Evolutionary conservation across 2,329 filamentous ascomycete genomes (phyloP).

Genomic region (Fusarium sp.): DNA sequence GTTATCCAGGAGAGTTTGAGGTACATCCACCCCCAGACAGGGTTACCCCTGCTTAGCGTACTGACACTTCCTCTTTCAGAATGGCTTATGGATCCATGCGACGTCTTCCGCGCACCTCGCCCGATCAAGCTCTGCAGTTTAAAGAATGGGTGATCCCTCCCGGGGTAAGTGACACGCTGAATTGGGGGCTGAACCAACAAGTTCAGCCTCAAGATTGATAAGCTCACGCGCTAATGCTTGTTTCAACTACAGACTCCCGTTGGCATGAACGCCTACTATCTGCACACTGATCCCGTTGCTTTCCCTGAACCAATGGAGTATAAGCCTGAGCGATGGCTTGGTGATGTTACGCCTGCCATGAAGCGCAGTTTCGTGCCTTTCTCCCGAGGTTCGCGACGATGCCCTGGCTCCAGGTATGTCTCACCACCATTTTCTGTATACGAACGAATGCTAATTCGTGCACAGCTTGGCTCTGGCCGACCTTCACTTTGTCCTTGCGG

Average conservation of each 20-base stretch:
- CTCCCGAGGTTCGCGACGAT: background rate
- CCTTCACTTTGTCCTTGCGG: background rate
- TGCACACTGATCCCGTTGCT: background rate
- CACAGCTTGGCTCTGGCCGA: background rate
- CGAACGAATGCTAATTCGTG: no score
- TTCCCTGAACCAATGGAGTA: background rate
- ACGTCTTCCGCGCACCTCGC: background rate
- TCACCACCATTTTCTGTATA: background rate
- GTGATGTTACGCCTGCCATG: background rate
- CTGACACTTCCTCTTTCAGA: background rate
- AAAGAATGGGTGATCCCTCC: background rate
- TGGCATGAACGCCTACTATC: background rate
- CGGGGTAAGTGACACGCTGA: background rate
- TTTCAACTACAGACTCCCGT: background rate
- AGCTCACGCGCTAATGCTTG: background rate
- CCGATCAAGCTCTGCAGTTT: background rate
- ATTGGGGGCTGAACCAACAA: no score
- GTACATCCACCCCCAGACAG: background rate
- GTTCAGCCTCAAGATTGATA: background rate
- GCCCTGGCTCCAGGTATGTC: background rate
- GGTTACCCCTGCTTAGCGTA: background rate
- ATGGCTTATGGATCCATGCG: background rate
- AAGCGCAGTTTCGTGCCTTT: background rate
- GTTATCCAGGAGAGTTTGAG: background rate
- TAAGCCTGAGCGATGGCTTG: background rate